Percentiles rank a stretch among this genome's conserved stretches.
Evolutionary conservation across 371 early-diverging fungal genomes (phyloP).

Genomic region (Parasitella parasitica): DNA sequence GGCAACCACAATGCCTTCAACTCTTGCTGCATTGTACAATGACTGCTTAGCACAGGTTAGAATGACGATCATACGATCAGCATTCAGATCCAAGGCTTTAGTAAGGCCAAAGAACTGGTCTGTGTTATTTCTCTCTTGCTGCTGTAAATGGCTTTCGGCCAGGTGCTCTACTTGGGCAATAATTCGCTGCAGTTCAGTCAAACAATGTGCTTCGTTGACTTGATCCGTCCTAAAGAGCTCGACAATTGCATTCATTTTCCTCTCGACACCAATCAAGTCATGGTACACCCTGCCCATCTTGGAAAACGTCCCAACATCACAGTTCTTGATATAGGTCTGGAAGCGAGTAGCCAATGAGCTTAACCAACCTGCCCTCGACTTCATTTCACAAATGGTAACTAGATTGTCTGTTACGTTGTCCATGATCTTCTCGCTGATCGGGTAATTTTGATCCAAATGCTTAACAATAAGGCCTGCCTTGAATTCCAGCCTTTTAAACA

Average conservation of each 20-base stretch:
- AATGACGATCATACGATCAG: constrained; percentile 67
- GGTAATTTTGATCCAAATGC: constrained; percentile 74
- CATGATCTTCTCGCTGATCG: constrained; percentile 57
- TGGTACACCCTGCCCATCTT: constrained; percentile 69
- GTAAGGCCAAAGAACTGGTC: constrained; percentile 61
- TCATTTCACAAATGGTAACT: constrained; percentile 60
- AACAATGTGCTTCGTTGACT: constrained; percentile 56
- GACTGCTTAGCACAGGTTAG: constrained; percentile 50
- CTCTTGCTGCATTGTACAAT: constrained; percentile 33
- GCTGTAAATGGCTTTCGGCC: constrained; percentile 57
- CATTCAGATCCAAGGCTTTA: constrained; percentile 60
- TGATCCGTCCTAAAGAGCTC: constrained; percentile 76
- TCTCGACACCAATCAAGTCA: constrained; percentile 71
- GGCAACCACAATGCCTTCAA: constrained; percentile 28
- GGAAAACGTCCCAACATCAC: constrained; percentile 68
- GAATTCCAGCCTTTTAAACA: constrained; percentile 78
- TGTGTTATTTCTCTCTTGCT: constrained; percentile 33
- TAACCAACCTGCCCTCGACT: constrained; percentile 69
- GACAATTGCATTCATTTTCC: constrained; percentile 68
- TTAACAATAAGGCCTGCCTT: constrained; percentile 77
- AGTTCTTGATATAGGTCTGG: constrained; percentile 64
- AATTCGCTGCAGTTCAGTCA: constrained; percentile 64
- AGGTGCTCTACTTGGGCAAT: constrained; percentile 70
- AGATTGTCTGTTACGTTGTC: constrained; percentile 53
- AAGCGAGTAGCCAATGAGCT: constrained; percentile 68